Evolutionary conservation across 163 green algal genomes (phyloP), one percentile per base, ranked within the genome.

Genomic region (Scenedesmus sp.): DNA sequence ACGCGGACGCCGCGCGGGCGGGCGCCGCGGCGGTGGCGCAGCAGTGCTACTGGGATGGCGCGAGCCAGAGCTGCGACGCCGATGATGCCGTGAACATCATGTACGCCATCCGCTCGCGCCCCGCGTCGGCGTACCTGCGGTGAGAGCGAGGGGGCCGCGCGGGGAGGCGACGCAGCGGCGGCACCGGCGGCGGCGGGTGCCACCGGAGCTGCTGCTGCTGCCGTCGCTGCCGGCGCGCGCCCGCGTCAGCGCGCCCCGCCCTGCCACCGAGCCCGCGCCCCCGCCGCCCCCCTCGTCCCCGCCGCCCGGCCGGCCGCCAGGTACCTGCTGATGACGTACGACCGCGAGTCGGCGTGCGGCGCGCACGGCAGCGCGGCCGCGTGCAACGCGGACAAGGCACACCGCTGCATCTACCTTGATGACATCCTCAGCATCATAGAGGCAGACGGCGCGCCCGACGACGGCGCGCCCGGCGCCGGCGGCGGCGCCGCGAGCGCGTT

Each of bases 291-390:
- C n/a, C 11, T 22, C 17, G 54, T 63, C 17, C 11, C 54, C 17
- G 13, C 57, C 39, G 57, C 39, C 10, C 39, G 39, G 39, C 39
- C 6, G 10, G 26, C 24, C 15, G 66, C 44, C 54, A 77, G 69
- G 69, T 77, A 67, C 18, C 22, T 77, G 36, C 18, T 77, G 22
- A 77, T 77, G 69, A 69, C 69, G 15, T 67, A 69, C 28, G 69
- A 77, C 36, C 31, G 69, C 11, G 54, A 77, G 14, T 24, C 50
- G 26, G 54, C 33, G 26, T 77, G 69, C 51, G 54, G 54, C 4
- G 20, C 26, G 24, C 69, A 77, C 39, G 28, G n/a, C 22, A 60
- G 36, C 15, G 34, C 54, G 13, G 34, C 15, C 69, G 15, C 53
- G 2, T 77, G 69, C 36, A 45, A 33, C 3, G 34, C 14, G 24